phyloP scores from a whole-genome alignment of 2,329 filamentous ascomycete species.

The Cyphellophora europaea region DNA sequence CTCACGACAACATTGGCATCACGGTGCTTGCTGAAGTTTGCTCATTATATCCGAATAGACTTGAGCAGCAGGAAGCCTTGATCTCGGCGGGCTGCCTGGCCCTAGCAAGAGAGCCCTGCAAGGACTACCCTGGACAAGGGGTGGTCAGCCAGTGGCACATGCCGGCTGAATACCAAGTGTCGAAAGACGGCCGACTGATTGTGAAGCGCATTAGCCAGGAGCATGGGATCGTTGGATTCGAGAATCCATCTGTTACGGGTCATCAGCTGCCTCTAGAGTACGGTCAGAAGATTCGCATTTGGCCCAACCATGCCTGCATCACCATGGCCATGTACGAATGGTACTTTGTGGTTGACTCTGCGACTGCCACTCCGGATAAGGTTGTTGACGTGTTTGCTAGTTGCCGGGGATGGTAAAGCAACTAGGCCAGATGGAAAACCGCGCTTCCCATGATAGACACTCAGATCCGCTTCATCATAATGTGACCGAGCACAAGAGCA shows the following conservation, averaged over 20 bases:
- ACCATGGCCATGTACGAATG: slow-evolving; percentile 61
- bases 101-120: slow-evolving; percentile 63
- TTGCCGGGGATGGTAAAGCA: slow-evolving; percentile 57
- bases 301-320: slow-evolving; percentile 76
- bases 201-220: slow-evolving; percentile 68
- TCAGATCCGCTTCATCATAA: too few relatives aligned
- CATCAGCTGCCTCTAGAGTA: slow-evolving; percentile 42
- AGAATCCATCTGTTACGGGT: slow-evolving; percentile 23
- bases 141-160: slow-evolving; percentile 53
- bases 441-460: too few relatives aligned
- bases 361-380: slow-evolving; percentile 40
- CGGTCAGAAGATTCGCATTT: slow-evolving; percentile 61
- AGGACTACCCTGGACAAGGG: slow-evolving; percentile 63
- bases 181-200: slow-evolving; percentile 49
- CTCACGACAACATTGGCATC: slow-evolving; percentile 50
- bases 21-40: slow-evolving; percentile 64
- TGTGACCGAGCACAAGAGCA: too few relatives aligned
- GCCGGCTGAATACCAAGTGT: slow-evolving; percentile 23
- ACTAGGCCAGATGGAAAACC: not conserved
- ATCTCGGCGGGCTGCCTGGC: slow-evolving; percentile 61
- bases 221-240: slow-evolving; percentile 63
- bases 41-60: slow-evolving; percentile 52
- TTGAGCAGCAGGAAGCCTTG: slow-evolving; percentile 51
- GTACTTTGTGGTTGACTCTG: slow-evolving; percentile 65
- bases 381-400: slow-evolving; percentile 69